phyloP scores from a whole-genome alignment of 2,329 filamentous ascomycete genomes.

The Cordyceps farinosa region DNA sequence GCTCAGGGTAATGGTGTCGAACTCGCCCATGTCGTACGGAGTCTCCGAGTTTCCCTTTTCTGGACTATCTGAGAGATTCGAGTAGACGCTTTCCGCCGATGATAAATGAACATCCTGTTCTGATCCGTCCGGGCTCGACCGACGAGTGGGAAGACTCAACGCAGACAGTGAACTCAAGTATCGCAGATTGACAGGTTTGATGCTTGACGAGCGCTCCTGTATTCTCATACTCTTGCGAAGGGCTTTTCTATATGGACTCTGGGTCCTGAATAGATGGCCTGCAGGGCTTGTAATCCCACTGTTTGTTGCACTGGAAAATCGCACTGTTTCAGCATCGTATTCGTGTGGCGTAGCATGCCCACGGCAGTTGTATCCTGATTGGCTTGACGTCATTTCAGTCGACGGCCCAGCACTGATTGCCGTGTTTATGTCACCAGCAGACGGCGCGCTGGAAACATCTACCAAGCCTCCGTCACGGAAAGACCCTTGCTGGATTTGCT shows the following conservation, averaged over 20 bases:
- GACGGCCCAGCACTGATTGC: not conserved
- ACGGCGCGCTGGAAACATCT: not conserved
- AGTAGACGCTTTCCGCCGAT: constrained; percentile 51
- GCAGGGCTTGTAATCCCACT: constrained; percentile 43
- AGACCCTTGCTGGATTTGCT: constrained; percentile 10
- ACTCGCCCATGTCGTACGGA: not conserved
- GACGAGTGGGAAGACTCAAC: constrained; percentile 37
- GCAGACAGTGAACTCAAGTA: constrained; percentile 41
- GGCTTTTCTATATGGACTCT: constrained; percentile 54
- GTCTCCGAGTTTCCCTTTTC: constrained; percentile 21
- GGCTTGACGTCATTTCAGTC: not conserved
- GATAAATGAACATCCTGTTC: constrained; percentile 35
- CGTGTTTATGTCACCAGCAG: not conserved
- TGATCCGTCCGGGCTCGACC: constrained; percentile 38
- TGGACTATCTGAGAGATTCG: constrained; percentile 26
- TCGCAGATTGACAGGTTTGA: constrained; percentile 28
- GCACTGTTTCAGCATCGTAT: not conserved
- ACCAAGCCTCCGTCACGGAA: not conserved
- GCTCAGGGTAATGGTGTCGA: not conserved
- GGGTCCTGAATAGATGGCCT: constrained; percentile 50
- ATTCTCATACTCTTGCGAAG: constrained; percentile 45
- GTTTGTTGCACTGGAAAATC: constrained; percentile 4
- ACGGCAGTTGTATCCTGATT: not conserved
- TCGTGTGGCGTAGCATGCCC: not conserved
- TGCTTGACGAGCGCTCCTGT: constrained; percentile 16